Evolutionary conservation across 768 basidiomycete genomes (phyloP), one percentile per base, ranked within the genome.

Genomic region (Arthromyces matolae): DNA sequence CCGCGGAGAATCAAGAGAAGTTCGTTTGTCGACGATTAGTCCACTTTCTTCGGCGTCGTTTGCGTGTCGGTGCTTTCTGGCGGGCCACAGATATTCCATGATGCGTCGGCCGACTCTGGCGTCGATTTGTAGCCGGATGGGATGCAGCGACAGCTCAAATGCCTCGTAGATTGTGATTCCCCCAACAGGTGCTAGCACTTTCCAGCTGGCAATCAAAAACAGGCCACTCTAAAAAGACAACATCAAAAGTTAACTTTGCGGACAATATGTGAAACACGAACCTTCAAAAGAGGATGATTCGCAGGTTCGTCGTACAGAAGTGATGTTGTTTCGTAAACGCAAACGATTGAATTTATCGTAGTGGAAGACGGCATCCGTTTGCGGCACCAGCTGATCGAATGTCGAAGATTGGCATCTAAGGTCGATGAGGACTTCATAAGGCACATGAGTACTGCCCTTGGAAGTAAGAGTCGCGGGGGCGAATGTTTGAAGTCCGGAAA

Each of bases 301-400:
- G 76, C 70, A 20, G 83, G 79, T 49, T 87, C 83, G 44, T 84
- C 78, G 51, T 84, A 75, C 61, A 9, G 81, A 78, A 25, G 83
- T 81, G 24, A 84, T 67, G 51, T 79, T 81, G 55, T 84, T 90
- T 35, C 84, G 84, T 42, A 93, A 69, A 28, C 94, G 84, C 8
- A 96, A 76, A 33, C 86, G 84, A 66, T 98, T 98, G 72, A 95
- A 95, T 63, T 90, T 93, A 74, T 97, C 94, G 62, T 93, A 92
- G 38, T 84, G 86, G 51, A 95, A 80, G 4, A 77, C 82, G 0
- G 88, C 89, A 48, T 89, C 82, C 0, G 93, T 91, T 64, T 91
- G 89, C 3, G 91, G 88, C 5, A 97, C 88, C 31, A 98, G 76
- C 2, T 92, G 86, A 58, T 95, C 91, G 63, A 95, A 95, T 40